phyloP scores from a whole-genome alignment of 768 basidiomycete species.

The Podaxis sp. region DNA sequence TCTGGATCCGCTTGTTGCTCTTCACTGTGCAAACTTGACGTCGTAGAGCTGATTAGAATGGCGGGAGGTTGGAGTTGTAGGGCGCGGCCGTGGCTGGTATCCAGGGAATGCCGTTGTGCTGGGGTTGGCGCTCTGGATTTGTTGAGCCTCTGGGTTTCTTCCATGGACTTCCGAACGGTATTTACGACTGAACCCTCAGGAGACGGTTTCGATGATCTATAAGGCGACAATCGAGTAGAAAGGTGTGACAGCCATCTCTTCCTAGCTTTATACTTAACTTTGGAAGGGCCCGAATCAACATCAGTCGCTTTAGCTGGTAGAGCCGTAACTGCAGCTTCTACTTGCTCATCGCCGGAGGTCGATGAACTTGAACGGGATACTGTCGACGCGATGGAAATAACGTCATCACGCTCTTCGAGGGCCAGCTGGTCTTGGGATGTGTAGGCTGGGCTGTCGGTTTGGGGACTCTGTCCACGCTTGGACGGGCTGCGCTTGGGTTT shows the following conservation, averaged over 20 bases:
- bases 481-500: conserved; percentile 40
- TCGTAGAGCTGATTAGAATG: conserved; percentile 34
- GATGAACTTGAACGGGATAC: conserved; percentile 12
- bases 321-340: conserved; percentile 23
- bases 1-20: conserved; percentile 39
- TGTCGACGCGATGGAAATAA: conserved; percentile 1
- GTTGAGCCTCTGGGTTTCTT: conserved; percentile 19
- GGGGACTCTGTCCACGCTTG: conserved; percentile 24
- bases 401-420: conserved; percentile 23
- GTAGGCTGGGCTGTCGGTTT: conserved; percentile 9
- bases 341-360: conserved; percentile 21
- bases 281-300: neutral
- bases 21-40: conserved; percentile 30
- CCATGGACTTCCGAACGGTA: conserved; percentile 18
- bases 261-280: neutral
- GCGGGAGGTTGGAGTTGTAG: conserved; percentile 21
- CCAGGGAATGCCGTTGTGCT: conserved; percentile 13
- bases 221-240: conserved; percentile 2
- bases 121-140: neutral
- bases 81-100: conserved; percentile 16
- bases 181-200: conserved; percentile 11
- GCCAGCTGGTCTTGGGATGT: conserved; percentile 22
- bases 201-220: neutral
- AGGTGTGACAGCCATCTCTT: conserved; percentile 5
- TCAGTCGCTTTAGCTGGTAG: neutral